Conservation (phyloP, 2,329 filamentous ascomycete genomes). For the Diplodia mutila region DNA sequence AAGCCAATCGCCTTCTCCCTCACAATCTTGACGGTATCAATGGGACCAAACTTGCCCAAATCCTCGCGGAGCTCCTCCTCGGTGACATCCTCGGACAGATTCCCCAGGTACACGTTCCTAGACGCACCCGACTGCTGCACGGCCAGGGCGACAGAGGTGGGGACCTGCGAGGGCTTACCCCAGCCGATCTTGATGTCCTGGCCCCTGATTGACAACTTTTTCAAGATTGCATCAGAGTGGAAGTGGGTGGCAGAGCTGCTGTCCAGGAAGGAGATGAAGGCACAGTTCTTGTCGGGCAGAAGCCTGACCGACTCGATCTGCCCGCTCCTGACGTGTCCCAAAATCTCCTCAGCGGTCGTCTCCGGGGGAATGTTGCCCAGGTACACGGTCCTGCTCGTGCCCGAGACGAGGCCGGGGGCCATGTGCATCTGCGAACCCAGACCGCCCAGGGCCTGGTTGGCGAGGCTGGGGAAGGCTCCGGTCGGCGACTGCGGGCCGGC, state of each 20-base stretch:
- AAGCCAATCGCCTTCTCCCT: constrained; percentile 98
- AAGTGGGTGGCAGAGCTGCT: constrained; percentile 98
- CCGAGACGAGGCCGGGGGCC: constrained; percentile 78
- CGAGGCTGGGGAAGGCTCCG: constrained; percentile 69
- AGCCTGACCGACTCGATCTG: constrained; percentile 99
- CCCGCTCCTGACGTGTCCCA: constrained; percentile 93
- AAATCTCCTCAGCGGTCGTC: constrained; percentile 93
- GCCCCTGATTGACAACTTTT: constrained; percentile 97
- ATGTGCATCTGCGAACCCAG: constrained; percentile 77
- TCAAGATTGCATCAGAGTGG: constrained; percentile 98
- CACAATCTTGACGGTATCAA: constrained; percentile 97
- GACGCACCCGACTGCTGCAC: constrained; percentile 98
- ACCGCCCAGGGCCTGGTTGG: constrained; percentile 61
- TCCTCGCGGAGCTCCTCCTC: constrained; percentile 95
- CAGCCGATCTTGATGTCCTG: constrained; percentile 99
- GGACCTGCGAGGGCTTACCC: constrained; percentile 98
- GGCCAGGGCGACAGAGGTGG: constrained; percentile 93
- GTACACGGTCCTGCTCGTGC: constrained; percentile 95
- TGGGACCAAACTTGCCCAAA: constrained; percentile 91
- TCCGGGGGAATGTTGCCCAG: constrained; percentile 98
- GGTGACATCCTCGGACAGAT: constrained; percentile 83
- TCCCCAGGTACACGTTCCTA: constrained; percentile 94
- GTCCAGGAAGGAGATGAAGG: constrained; percentile 98
- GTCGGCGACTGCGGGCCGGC: constrained; percentile 86
- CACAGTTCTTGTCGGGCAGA: constrained; percentile 98